Percentiles rank a stretch among this genome's conserved stretches.
Evolutionary conservation across 2,329 filamentous ascomycete species (phyloP).

Genomic region (Eutypa lata): DNA sequence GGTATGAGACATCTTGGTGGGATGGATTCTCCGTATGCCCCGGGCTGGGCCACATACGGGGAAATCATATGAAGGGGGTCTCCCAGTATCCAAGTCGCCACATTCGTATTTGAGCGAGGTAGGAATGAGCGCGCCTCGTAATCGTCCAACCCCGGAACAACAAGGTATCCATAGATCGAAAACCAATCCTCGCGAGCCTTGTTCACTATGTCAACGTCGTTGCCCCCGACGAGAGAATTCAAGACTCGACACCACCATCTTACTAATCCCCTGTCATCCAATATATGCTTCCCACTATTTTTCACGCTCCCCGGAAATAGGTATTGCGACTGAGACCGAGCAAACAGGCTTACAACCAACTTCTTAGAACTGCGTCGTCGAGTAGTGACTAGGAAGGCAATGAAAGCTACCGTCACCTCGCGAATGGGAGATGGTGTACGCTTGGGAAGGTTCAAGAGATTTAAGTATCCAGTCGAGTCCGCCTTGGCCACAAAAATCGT

Average conservation of each 20-base stretch:
- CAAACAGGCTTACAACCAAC: conserved; percentile 84
- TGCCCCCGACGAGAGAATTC: conserved; percentile 63
- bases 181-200: conserved; percentile 36
- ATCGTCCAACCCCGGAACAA: conserved; percentile 83
- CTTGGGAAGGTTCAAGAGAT: conserved; percentile 60
- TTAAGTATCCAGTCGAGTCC: conserved; percentile 87
- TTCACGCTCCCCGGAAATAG: conserved; percentile 90
- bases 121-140: conserved; percentile 78
- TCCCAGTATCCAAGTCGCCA: conserved; percentile 65
- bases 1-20: conserved; percentile 84
- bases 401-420: conserved; percentile 69
- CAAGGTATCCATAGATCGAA: conserved; percentile 70
- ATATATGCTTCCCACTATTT: conserved; percentile 80
- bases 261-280: conserved; percentile 85
- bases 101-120: conserved; percentile 51
- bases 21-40: conserved; percentile 45
- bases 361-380: conserved; percentile 63
- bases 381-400: conserved; percentile 69
- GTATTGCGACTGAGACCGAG: conserved; percentile 87
- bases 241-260: conserved; percentile 94
- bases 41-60: conserved; percentile 53
- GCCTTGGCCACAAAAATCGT: conserved; percentile 96
- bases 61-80: conserved; percentile 66
- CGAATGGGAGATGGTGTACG: conserved; percentile 71
- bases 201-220: conserved; percentile 32